Conservation (phyloP, 2,329 filamentous ascomycete species). For the Fusarium transvaalense region DNA sequence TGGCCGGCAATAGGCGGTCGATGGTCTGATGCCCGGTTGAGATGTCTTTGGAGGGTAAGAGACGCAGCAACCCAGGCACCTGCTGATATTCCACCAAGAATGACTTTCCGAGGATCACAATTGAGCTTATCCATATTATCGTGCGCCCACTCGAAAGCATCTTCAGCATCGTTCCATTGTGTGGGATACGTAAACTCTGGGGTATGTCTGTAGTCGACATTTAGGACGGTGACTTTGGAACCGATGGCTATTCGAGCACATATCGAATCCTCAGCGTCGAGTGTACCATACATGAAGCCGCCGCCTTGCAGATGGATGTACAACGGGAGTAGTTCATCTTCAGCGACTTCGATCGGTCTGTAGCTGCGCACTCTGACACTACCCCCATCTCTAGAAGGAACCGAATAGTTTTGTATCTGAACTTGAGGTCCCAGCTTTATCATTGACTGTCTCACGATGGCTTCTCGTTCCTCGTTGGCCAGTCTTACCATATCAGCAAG, state of each 20-base stretch:
- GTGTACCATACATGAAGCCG: constrained; percentile 17
- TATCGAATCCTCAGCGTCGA: constrained; percentile 12
- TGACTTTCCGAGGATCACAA: neutral
- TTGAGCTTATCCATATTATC: neutral
- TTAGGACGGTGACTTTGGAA: neutral
- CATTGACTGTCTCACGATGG: neutral
- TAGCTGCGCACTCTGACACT: neutral
- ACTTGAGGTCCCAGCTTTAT: neutral
- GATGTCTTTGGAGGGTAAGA: neutral
- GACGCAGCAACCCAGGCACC: constrained; percentile 16
- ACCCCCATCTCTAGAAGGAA: neutral
- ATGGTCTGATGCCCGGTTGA: neutral
- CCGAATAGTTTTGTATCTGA: rapidly evolving
- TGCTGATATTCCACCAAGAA: constrained; percentile 12
- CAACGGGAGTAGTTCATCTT: neutral
- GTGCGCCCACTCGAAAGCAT: constrained; percentile 17
- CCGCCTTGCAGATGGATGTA: constrained; percentile 21
- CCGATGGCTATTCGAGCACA: constrained; percentile 4
- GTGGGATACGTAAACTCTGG: constrained; percentile 3
- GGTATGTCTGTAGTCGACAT: constrained; percentile 11
- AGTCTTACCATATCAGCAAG: neutral
- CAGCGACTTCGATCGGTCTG: rapidly evolving
- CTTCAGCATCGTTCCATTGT: constrained; percentile 16
- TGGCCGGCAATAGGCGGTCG: neutral
- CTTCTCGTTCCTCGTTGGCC: constrained; percentile 14